Base-by-base conservation (phyloP, 352 stramenopile genomes). In the Pythium scleroteichum region DNA sequence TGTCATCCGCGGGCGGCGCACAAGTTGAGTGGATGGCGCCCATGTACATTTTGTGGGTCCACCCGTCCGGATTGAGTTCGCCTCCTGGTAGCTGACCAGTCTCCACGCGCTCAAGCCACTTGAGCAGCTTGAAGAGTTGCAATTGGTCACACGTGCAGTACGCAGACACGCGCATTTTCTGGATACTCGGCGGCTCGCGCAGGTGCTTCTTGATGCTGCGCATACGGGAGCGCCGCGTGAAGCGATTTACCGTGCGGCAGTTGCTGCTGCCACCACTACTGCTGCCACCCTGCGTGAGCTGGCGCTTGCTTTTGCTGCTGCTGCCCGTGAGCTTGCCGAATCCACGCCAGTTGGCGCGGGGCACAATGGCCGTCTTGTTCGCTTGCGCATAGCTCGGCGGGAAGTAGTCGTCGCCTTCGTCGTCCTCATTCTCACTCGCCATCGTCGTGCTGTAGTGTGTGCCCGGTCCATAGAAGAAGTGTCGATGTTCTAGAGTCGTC, bases 21-120 rank as follows among this genome's bases (percentile, higher is more conserved):
- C 78, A 92, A 17, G 70, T 85, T 53, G 82, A 89, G 62, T 94
- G 85, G 53, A 94, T 90, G 33, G 78, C 85, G 27, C 85, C 85
- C 82, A 94, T 91, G 72, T 92, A 90, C 83, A 94, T 92, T 59
- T 92, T 90, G 73, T 91, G 79, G 41, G 47, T 77, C 85, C 85
- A 94, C 17, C 85, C 85, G 51, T 92, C 75, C 1, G 81, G 78
- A 59, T 90, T 87, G 20, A 94, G 68, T 48, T 94, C 85, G 38
- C 83, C 82, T 8, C 85, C 82, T 0, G 82, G 82, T 12, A 93
- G 53, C 66, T 93, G 82, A 2, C 82, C 82, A 3, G 80, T 92
- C 59, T 92, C 83, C 22, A 90, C 70, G 42, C 83, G 66, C 54
- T 95, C 81, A 47, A 95, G 80, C 85, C 85, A 95, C 55, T 95